Evolutionary conservation across 2,329 filamentous ascomycete genomes (phyloP).

Genomic region (Chlorencoelia australis): DNA sequence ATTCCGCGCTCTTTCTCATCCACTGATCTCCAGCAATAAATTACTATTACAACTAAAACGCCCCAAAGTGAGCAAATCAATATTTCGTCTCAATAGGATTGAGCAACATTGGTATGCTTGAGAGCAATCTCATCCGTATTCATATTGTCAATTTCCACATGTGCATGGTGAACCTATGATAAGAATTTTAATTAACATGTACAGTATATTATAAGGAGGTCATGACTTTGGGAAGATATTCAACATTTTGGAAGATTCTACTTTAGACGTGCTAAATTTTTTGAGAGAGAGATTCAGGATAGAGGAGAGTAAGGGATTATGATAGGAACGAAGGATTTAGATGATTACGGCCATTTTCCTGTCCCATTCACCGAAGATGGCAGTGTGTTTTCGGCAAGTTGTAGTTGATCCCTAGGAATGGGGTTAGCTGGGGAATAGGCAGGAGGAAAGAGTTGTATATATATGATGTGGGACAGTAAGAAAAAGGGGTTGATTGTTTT

Average conservation of each 20-base stretch:
- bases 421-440: constrained; percentile 31
- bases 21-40: too few relatives aligned
- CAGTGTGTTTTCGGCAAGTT: constrained; percentile 16
- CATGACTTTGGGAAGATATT: constrained; percentile 61
- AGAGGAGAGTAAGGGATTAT: constrained; percentile 52
- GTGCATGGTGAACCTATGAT: neutral
- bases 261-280: constrained; percentile 58
- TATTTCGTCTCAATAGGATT: too few relatives aligned
- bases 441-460: too few relatives aligned
- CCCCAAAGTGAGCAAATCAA: too few relatives aligned
- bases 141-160: neutral
- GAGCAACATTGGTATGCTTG: too few relatives aligned
- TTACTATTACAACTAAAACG: too few relatives aligned
- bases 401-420: constrained; percentile 21
- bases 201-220: constrained; percentile 56
- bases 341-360: constrained; percentile 66
- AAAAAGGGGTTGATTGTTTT: too few relatives aligned
- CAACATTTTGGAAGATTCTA: constrained; percentile 51
- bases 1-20: too few relatives aligned
- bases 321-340: constrained; percentile 56
- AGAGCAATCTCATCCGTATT: too few relatives aligned
- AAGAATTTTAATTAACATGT: too few relatives aligned
- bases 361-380: constrained; percentile 51
- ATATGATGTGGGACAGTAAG: too few relatives aligned
- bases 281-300: constrained; percentile 62